Evolutionary conservation across 768 basidiomycete species (phyloP).

Genomic region (Mycena chlorophos): DNA sequence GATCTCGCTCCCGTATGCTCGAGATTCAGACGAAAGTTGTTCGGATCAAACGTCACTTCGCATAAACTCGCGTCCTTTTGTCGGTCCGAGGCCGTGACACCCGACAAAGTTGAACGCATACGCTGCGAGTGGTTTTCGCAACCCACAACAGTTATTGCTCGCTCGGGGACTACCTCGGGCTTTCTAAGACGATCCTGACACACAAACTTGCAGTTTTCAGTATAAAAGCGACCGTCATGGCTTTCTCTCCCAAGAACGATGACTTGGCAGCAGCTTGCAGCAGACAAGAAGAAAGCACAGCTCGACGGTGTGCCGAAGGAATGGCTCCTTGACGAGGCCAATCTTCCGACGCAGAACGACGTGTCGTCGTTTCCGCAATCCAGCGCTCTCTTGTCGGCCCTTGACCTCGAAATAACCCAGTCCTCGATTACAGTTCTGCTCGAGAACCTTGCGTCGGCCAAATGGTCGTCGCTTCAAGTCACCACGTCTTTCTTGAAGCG

Average conservation of each 20-base stretch:
- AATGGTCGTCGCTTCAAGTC: slow-evolving; percentile 67
- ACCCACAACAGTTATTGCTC: too few species aligned
- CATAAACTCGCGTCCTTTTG: too few species aligned
- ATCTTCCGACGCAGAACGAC: slow-evolving; percentile 49
- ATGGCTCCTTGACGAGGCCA: slow-evolving; percentile 58
- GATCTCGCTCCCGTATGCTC: too few species aligned
- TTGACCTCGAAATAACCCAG: slow-evolving; percentile 52
- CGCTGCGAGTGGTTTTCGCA: too few species aligned
- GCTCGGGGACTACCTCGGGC: too few species aligned
- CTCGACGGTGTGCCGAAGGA: slow-evolving; percentile 58
- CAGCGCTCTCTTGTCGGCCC: slow-evolving; percentile 56
- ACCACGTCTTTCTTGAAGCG: slow-evolving; percentile 75
- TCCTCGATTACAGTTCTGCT: slow-evolving; percentile 48
- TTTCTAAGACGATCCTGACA: too few species aligned
- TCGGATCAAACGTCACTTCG: too few species aligned
- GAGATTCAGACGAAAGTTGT: too few species aligned
- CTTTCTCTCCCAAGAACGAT: not conserved
- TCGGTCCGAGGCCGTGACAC: too few species aligned
- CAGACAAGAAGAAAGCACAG: slow-evolving; percentile 56
- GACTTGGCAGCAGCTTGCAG: slow-evolving; percentile 53
- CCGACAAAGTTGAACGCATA: too few species aligned
- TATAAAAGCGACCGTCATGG: not conserved
- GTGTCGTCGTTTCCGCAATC: slow-evolving; percentile 55
- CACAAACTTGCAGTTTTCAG: not conserved
- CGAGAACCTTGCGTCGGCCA: slow-evolving; percentile 48